phyloP scores from a whole-genome alignment of 306 rosid species.

The Lathyrus oleraceus region DNA sequence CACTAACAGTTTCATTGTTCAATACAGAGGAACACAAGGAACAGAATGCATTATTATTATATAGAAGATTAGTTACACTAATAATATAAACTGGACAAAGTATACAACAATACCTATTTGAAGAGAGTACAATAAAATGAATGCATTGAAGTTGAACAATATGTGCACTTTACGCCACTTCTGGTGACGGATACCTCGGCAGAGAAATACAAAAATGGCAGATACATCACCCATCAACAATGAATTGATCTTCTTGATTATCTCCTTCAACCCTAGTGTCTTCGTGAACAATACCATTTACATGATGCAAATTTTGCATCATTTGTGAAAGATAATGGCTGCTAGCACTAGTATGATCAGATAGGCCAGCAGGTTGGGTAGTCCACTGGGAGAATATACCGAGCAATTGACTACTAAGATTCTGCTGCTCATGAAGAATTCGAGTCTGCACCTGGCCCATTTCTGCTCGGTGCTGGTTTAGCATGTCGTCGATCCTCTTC shows the following conservation, averaged over 20 bases:
- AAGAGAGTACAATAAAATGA: conserved; percentile 44
- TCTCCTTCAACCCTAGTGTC: conserved; percentile 91
- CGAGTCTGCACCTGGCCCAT: conserved; percentile 90
- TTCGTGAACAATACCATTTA: conserved; percentile 74
- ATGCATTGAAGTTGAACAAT: conserved; percentile 53
- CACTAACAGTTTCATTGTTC: conserved; percentile 34
- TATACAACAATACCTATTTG: conserved; percentile 50
- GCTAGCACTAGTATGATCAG: conserved; percentile 87
- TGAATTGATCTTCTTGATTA: conserved; percentile 91
- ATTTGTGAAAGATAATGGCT: conserved; percentile 90
- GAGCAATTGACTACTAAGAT: conserved; percentile 72
- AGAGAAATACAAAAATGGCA: conserved; percentile 30
- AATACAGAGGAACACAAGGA: conserved; percentile 28
- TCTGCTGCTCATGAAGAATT: conserved; percentile 87
- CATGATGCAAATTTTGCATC: conserved; percentile 98
- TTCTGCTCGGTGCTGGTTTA: conserved; percentile 77
- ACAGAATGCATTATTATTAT: conserved; percentile 41
- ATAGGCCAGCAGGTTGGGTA: conserved; percentile 73
- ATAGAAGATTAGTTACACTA: conserved; percentile 50
- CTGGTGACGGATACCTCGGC: conserved; percentile 33
- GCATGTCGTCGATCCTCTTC: conserved; percentile 79
- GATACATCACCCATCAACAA: conserved; percentile 70
- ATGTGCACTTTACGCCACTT: conserved; percentile 51
- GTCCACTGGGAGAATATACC: conserved; percentile 94
- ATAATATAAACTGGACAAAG: conserved; percentile 42